Evolutionary conservation across 2,329 filamentous ascomycete species (phyloP), one percentile per base, ranked within the genome.

Genomic region (Teratosphaeria viscida): DNA sequence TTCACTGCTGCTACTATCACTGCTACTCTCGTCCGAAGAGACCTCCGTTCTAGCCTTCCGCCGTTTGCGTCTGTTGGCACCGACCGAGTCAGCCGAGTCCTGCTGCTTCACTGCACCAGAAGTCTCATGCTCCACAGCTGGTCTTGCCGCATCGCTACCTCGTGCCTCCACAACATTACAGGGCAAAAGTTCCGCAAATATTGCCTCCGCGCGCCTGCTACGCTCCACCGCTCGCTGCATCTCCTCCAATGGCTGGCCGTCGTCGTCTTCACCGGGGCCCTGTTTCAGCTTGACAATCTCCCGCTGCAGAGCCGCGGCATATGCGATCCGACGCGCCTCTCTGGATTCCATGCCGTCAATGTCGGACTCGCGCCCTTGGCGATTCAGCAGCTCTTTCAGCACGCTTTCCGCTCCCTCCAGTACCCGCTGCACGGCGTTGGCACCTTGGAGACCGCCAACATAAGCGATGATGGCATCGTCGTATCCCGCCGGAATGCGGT

Each of bases 361-460:
- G 8, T 70, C 67, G 63, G 76, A 71, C 61, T 79, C 74, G 61
- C 78, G 75, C 63, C 78, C 79, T 39, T 78, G 75, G 47, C 77
- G 76, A 57, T 81, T 77, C 69, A 82, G 78, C 66, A 86, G 81
- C 65, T 80, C 78, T 58, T 80, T 76, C 64, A 85, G 79, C 56
- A 86, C 75, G 57, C 85, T 81, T 61, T 83, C 77, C 27, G 89
- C 89, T 59, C 82, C 78, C 67, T 89, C 81, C 47, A 80, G 79
- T 62, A 96, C 75, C 59, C 90, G 80, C 59, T 85, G 82, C 58
- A 76, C 73, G 27, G 34, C 53, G 23, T 37, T 37, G 5, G 27
- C 55, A 43, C 91, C 89, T 76, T 92, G 86, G 59, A 96, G 76
- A 56, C 90, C 90, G 60, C 82, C 79, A 64, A 96, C 83, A 75